phyloP scores from a whole-genome alignment of 1,139 yeast genomes.

The Suhomyces anneliseae region DNA sequence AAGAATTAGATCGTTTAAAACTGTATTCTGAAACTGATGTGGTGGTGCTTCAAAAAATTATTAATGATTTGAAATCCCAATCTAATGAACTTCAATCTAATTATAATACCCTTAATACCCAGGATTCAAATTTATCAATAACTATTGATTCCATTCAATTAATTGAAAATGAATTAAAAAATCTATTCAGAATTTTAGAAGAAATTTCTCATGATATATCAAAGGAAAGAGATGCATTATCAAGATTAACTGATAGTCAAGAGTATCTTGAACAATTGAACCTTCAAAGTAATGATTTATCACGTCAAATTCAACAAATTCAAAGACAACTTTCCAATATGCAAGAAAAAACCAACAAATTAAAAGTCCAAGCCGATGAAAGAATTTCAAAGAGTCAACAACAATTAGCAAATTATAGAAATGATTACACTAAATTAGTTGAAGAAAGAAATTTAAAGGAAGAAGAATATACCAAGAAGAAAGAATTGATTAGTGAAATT shows the following conservation, averaged over 20 bases:
- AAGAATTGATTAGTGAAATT: constrained; percentile 47
- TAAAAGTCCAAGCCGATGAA: constrained; percentile 49
- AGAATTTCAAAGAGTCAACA: constrained; percentile 46
- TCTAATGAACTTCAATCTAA: constrained; percentile 35
- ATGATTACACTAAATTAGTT: constrained; percentile 48
- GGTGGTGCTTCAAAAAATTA: constrained; percentile 52
- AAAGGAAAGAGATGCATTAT: constrained; percentile 45
- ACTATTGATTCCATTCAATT: constrained; percentile 61
- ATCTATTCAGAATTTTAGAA: constrained; percentile 52
- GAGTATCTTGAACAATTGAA: constrained; percentile 48
- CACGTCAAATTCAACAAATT: constrained; percentile 49
- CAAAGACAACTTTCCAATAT: constrained; percentile 53
- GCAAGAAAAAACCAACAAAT: constrained; percentile 54
- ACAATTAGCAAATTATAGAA: constrained; percentile 46
- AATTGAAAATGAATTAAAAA: constrained; percentile 56
- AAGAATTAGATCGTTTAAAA: constrained; percentile 59
- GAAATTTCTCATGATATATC: constrained; percentile 55
- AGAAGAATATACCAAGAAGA: constrained; percentile 49
- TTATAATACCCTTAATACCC: constrained; percentile 45
- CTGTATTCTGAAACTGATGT: constrained; percentile 66
- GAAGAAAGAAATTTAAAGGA: constrained; percentile 54
- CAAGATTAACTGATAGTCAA: constrained; percentile 40
- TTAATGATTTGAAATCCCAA: constrained; percentile 54
- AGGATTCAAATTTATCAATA: constrained; percentile 50
- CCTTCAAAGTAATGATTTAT: constrained; percentile 47